Percentiles rank a stretch among this genome's conserved stretches.
phyloP scores from a whole-genome alignment of 1,139 yeast genomes.

The Debaryomycetaceae sp. region DNA sequence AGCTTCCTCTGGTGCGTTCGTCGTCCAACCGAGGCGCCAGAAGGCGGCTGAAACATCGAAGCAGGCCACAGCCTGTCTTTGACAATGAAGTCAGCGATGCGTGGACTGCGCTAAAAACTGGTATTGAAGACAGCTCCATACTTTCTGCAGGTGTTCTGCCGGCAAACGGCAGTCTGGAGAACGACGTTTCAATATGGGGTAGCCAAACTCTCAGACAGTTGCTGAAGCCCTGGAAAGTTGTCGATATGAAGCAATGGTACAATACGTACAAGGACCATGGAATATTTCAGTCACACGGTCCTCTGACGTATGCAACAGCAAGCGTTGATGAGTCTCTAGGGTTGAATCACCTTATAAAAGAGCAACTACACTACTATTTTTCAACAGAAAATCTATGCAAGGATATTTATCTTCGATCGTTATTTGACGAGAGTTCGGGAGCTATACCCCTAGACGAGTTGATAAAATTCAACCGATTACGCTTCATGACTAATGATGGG shows the following conservation, averaged over 20 bases:
- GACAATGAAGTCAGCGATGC: background rate
- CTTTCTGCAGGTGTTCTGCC: background rate
- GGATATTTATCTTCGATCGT: constrained; percentile 19
- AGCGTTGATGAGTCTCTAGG: background rate
- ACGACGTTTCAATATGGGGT: background rate
- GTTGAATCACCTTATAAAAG: constrained; percentile 6
- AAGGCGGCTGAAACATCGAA: background rate
- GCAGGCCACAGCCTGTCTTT: background rate
- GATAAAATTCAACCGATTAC: constrained; percentile 17
- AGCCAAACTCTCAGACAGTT: no score
- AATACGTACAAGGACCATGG: no score
- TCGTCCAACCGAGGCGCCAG: background rate
- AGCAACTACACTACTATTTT: constrained; percentile 22
- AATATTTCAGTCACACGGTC: no score
- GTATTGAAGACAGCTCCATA: background rate
- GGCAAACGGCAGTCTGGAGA: background rate
- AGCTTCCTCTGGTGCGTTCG: background rate
- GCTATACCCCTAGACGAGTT: constrained; percentile 14
- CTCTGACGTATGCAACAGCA: background rate
- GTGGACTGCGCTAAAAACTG: background rate
- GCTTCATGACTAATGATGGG: constrained; percentile 17
- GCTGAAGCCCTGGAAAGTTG: no score
- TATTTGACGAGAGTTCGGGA: constrained; percentile 18
- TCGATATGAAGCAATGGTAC: no score
- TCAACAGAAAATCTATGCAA: constrained; percentile 23